Percentiles rank a stretch among this genome's conserved stretches.
These are phyloP conservation scores for Candida railenensis DNA, from an alignment of 805 yeast genomes.

Conservation along the genomic window DNA sequence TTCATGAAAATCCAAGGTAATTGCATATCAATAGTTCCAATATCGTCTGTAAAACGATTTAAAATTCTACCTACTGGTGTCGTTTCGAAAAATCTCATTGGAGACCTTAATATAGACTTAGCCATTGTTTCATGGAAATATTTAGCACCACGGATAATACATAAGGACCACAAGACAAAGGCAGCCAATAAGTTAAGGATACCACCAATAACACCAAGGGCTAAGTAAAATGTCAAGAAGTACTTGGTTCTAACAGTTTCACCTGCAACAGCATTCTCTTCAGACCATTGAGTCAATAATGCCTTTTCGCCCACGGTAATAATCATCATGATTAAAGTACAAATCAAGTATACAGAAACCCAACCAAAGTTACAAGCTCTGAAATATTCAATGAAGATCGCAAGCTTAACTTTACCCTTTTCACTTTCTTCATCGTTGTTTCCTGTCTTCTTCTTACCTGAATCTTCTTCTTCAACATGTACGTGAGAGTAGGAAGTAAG, in stretches of 20 bases:
- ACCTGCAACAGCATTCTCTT: slow-evolving; percentile 23
- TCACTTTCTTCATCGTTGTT: slow-evolving; percentile 24
- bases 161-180: slow-evolving; percentile 29
- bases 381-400: slow-evolving; percentile 26
- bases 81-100: slow-evolving; percentile 43
- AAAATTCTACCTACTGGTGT: slow-evolving; percentile 41
- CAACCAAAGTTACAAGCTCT: slow-evolving; percentile 31
- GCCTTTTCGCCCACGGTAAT: slow-evolving; percentile 23
- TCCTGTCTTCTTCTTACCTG: slow-evolving; percentile 28
- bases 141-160: slow-evolving; percentile 29
- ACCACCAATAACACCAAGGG: slow-evolving; percentile 28
- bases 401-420: slow-evolving; percentile 29
- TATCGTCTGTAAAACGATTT: slow-evolving; percentile 40
- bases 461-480: slow-evolving; percentile 25
- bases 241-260: slow-evolving; percentile 22
- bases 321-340: slow-evolving; percentile 19
- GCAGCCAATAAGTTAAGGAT: slow-evolving; percentile 24
- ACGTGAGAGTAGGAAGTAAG: slow-evolving; percentile 33
- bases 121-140: slow-evolving; percentile 40
- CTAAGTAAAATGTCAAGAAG: slow-evolving; percentile 25
- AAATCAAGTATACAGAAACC: slow-evolving; percentile 22
- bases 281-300: slow-evolving; percentile 37
- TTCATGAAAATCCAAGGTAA: slow-evolving; percentile 30
- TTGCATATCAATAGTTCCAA: slow-evolving; percentile 29
- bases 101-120: slow-evolving; percentile 31